Evolutionary conservation across 768 basidiomycete genomes (phyloP).

Genomic region (Termitomyces sp.): DNA sequence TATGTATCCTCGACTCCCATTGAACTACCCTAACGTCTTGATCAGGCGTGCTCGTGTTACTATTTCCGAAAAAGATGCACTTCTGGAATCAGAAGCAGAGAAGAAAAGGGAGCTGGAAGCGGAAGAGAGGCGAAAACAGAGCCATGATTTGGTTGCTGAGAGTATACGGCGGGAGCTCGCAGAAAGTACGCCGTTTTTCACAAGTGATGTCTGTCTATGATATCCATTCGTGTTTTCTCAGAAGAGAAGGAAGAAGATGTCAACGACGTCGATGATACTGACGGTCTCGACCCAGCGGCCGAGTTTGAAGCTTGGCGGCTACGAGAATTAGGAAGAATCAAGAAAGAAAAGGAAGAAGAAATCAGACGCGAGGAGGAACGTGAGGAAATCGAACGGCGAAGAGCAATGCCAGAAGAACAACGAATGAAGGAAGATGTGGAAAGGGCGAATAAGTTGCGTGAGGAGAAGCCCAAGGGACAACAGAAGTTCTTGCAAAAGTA

Average conservation of each 20-base stretch:
- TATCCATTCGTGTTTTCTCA: slow-evolving; percentile 24
- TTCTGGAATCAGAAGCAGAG: slow-evolving; percentile 66
- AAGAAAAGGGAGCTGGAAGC: slow-evolving; percentile 66
- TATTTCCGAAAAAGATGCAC: slow-evolving; percentile 59
- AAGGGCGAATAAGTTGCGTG: slow-evolving; percentile 72
- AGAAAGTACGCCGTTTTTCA: slow-evolving; percentile 61
- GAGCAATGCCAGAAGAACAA: slow-evolving; percentile 91
- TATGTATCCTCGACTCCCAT: slow-evolving; percentile 28
- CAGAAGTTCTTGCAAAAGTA: slow-evolving; percentile 97
- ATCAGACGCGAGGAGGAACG: slow-evolving; percentile 75
- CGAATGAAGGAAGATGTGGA: slow-evolving; percentile 89
- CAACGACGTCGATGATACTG: slow-evolving; percentile 92
- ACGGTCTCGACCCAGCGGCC: slow-evolving; percentile 79
- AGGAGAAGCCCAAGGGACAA: slow-evolving; percentile 86
- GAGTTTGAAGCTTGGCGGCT: slow-evolving; percentile 98
- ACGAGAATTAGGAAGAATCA: slow-evolving; percentile 88
- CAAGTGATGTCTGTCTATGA: not conserved
- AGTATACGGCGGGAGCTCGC: slow-evolving; percentile 87
- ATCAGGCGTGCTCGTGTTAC: slow-evolving; percentile 71
- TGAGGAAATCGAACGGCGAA: slow-evolving; percentile 86
- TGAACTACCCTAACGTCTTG: not conserved
- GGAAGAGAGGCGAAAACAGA: slow-evolving; percentile 81
- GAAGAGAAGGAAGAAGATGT: slow-evolving; percentile 84
- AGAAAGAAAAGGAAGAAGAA: slow-evolving; percentile 89
- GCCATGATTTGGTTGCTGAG: slow-evolving; percentile 90